Base-by-base conservation (phyloP, 78 protist species). In the Polysphondylium violaceum region DNA sequence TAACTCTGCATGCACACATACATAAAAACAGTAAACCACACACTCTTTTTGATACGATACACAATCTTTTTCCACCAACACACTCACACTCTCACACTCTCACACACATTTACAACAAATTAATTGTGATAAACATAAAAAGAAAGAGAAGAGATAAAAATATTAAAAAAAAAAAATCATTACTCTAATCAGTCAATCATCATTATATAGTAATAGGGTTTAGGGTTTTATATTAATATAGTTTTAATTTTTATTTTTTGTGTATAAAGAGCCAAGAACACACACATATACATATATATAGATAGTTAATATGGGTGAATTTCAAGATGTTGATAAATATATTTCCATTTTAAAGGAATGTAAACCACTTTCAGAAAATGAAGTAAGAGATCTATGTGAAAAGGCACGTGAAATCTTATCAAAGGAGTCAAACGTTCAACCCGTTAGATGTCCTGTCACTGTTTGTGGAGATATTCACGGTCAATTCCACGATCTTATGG, bases 391-490 rank as follows among this genome's bases (percentile, higher is more conserved):
- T 69, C 31, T 93, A 35, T 93, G 95, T 33, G 95, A 93, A 12
- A 85, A 78, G 64, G 94, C 88, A 56, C 44, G 88, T 19, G 99
- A 97, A 58, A 60, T 98, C 12, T 77, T 98, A 29, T 50, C 81
- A 17, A 93, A 96, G 4, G 98, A 98, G 56, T 31, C 86, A 23
- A 97, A 97, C 53, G 98, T 98, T 3, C 96, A 77, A 25, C 67
- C 79, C 17, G 95, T 98, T 17, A 31, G 55, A 25, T 74, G 97
- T 23, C 99, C 99, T 0, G 97, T 99, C 6, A 98, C 98, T 1
- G 97, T 98, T 6, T 95, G 97, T 58, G 99, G 99, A 12, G 99
- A 98, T 77, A 94, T 98, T 17, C 99, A 97, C 65, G 98, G 98
- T 14, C 99, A 98, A 81, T 97, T 95, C 86, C 95, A 96, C 88